Conservation (phyloP, 164 flowering plant species). For the Nymphaea thermarum region DNA sequence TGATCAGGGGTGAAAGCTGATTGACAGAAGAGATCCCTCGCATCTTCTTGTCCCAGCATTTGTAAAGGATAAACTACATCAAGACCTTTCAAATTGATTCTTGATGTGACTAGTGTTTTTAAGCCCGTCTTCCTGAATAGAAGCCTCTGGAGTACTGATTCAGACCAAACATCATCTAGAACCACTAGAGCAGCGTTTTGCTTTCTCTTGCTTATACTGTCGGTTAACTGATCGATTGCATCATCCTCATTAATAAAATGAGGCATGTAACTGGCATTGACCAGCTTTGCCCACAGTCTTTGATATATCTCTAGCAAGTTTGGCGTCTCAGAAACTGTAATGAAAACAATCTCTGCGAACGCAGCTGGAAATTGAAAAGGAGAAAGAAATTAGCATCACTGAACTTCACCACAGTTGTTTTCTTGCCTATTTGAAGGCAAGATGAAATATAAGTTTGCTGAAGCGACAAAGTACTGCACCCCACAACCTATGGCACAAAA, state of each 20-base stretch:
- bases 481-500: too few relatives aligned
- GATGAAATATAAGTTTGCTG: too few relatives aligned
- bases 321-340: too few relatives aligned
- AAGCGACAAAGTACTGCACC: too few relatives aligned
- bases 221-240: background rate
- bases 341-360: too few relatives aligned
- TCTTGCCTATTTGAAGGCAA: too few relatives aligned
- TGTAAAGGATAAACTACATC: conserved; percentile 28
- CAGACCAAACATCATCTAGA: conserved; percentile 62
- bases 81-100: conserved; percentile 16
- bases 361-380: too few relatives aligned
- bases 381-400: too few relatives aligned
- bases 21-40: background rate
- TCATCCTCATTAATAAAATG: background rate
- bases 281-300: too few relatives aligned
- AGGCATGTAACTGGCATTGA: background rate
- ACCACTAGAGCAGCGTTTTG: conserved; percentile 27
- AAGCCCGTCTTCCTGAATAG: conserved; percentile 39
- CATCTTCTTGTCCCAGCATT: conserved; percentile 28
- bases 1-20: background rate
- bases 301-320: too few relatives aligned
- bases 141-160: conserved; percentile 39
- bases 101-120: conserved; percentile 54
- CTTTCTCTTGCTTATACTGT: background rate
- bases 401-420: too few relatives aligned